Percentiles rank a stretch among this genome's conserved stretches.
Conservation (phyloP, 306 rosid species). For the Prunus armeniaca region DNA sequence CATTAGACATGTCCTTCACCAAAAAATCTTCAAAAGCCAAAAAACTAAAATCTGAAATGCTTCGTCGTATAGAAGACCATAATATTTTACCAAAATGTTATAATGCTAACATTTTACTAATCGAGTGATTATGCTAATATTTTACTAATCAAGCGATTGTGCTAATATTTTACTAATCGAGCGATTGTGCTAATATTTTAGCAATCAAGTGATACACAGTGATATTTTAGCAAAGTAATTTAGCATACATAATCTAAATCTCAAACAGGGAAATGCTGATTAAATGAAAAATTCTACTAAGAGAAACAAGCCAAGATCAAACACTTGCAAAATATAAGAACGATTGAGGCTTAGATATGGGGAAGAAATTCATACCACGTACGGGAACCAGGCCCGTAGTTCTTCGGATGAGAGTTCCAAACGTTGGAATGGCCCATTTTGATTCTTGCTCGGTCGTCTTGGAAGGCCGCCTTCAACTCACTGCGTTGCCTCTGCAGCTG, state of each 20-base stretch:
- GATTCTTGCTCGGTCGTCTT: background rate
- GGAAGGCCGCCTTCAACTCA: background rate
- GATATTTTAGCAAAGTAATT: background rate
- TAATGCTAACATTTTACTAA: background rate
- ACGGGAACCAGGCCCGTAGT: slow-evolving; percentile 56
- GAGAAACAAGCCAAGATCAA: background rate
- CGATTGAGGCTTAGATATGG: background rate
- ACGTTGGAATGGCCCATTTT: slow-evolving; percentile 53
- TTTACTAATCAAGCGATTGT: background rate
- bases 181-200: background rate
- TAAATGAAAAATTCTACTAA: background rate
- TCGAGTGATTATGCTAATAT: background rate
- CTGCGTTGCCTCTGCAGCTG: background rate
- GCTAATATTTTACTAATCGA: background rate
- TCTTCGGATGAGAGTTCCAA: slow-evolving; percentile 56
- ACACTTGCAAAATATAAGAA: too few relatives aligned
- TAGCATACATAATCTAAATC: background rate
- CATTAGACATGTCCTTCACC: background rate
- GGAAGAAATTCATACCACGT: slow-evolving; percentile 26
- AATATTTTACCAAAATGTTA: background rate
- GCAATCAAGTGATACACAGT: background rate
- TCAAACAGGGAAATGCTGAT: background rate
- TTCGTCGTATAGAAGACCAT: background rate
- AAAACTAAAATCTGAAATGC: background rate
- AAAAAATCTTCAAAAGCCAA: background rate